Base-by-base conservation (phyloP, 208 protist species). In the Leishmania lainsoni region DNA sequence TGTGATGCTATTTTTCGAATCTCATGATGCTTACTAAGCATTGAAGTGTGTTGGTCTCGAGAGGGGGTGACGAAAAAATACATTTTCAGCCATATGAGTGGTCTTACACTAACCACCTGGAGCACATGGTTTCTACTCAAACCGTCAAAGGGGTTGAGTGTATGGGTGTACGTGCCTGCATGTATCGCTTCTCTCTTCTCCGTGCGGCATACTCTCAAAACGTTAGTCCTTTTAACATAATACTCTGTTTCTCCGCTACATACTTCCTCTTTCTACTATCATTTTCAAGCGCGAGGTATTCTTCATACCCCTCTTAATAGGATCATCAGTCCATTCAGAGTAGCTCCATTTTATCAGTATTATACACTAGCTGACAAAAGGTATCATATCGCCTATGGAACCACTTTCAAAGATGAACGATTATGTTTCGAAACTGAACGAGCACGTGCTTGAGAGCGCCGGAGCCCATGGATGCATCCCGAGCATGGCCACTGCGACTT, bases 401-500 rank as follows among this genome's bases (percentile, higher is more conserved):
- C 16, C 79, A 54, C 29, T 29, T 59, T 58, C 29, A 58, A 29
- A 70, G 76, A 93, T 93, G 87, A 90, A 87, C 52, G 75, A 89
- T 32, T 96, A 87, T 74, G 52, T 88, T 32, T 83, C 82, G 12
- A 79, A 91, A 71, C 71, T 96, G 29, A 86, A 76, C 32, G 76
- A 42, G 17, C 85, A 96, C 83, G 79, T 94, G 45, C 75, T 84
- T 42, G 75, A 87, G 81, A 87, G 86, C 75, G 72, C 81, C 59
- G 87, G 83, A 3, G 56, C 80, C 32, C 58, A 54, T 35, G 75
- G 76, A 26, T 80, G 66, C 65, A 89, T 85, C 65, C 77, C 83
- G 32, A 93, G 90, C 79, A 90, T 94, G 69, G 83, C 91, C 22
- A 89, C 89, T 45, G 83, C 81, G 4, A 88, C 91, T 20, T 96